Conservation (phyloP, 169 alveolate species). For the Plasmodium vinckei region DNA sequence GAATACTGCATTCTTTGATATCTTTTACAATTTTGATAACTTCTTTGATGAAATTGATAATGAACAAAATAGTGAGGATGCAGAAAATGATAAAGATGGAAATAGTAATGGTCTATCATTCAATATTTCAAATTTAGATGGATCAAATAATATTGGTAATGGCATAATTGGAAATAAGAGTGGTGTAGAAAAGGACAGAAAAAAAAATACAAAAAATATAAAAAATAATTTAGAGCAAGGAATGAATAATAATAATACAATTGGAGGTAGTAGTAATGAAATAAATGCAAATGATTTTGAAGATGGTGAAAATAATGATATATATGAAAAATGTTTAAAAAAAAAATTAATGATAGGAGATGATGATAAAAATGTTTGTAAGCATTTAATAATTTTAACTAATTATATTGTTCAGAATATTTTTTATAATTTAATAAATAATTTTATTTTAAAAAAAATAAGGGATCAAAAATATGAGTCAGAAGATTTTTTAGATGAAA, state of each 20-base stretch:
- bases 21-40: slow-evolving; percentile 49
- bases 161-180: not conserved
- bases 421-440: slow-evolving; percentile 62
- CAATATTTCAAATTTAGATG: not conserved
- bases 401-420: slow-evolving; percentile 65
- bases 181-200: not conserved
- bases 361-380: slow-evolving; percentile 59
- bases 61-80: slow-evolving; percentile 9
- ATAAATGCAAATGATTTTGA: not conserved
- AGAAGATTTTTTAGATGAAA: slow-evolving; percentile 63
- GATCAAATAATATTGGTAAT: not conserved
- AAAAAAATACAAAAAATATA: not conserved
- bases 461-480: slow-evolving; percentile 62
- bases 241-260: not conserved
- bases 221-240: not conserved
- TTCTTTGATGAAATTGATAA: slow-evolving; percentile 45
- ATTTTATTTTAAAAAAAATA: slow-evolving; percentile 66
- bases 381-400: slow-evolving; percentile 61
- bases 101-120: not conserved
- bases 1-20: slow-evolving; percentile 23
- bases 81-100: not conserved
- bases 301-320: slow-evolving; percentile 2
- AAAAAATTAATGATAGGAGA: slow-evolving; percentile 59
- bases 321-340: slow-evolving; percentile 49
- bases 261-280: not conserved